phyloP scores from a whole-genome alignment of 257 asterid species.

The Nicotiana attenuata region DNA sequence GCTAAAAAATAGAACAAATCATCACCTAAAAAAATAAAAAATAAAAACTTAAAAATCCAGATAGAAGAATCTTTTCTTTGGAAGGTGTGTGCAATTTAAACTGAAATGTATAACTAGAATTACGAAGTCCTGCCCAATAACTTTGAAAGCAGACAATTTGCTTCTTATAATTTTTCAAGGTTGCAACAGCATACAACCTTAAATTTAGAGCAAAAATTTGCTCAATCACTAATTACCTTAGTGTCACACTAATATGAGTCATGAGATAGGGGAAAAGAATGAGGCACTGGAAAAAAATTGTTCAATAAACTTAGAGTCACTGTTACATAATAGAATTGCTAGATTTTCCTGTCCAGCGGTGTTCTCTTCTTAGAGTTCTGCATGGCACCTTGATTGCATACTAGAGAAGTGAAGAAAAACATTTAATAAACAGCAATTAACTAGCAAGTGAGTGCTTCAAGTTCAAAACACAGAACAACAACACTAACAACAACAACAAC shows the following conservation, averaged over 20 bases:
- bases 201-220: background rate
- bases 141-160: background rate
- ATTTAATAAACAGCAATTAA: background rate
- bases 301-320: background rate
- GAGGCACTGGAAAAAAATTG: background rate
- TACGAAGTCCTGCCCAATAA: background rate
- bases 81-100: background rate
- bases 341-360: background rate
- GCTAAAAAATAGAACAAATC: no score
- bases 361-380: background rate
- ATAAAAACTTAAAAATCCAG: no score
- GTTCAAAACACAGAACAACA: background rate
- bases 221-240: background rate
- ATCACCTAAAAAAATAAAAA: no score
- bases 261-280: no score
- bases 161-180: background rate
- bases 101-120: background rate
- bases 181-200: background rate
- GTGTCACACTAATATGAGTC: no score
- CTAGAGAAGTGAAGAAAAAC: background rate
- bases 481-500: no score
- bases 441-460: background rate
- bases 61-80: background rate
- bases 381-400: background rate
- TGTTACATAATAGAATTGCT: background rate